Conservation (phyloP, 129 eudicot genomes). For the Saposhnikovia divaricata region DNA sequence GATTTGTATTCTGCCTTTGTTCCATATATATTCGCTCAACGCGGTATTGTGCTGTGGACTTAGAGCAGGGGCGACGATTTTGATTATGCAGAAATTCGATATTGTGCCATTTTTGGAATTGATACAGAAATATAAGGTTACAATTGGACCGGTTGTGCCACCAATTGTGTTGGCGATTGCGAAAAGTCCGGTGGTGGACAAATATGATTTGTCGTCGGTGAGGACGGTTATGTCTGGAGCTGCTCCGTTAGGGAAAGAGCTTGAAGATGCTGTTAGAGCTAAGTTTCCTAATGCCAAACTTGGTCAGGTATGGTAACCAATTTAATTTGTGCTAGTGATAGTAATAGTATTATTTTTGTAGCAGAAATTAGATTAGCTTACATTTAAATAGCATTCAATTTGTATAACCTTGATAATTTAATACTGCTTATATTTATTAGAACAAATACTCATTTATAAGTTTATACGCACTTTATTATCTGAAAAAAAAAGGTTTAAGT, state of each 20-base stretch:
- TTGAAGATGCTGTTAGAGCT: conserved; percentile 69
- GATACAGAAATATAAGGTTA: conserved; percentile 65
- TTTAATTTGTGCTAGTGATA: too few relatives aligned
- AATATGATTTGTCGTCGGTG: conserved; percentile 60
- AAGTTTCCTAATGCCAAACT: conserved; percentile 82
- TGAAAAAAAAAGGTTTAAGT: not conserved
- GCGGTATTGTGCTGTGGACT: conserved; percentile 68
- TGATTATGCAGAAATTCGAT: conserved; percentile 83
- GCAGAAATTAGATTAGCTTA: too few relatives aligned
- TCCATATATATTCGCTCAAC: conserved; percentile 76
- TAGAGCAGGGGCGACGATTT: conserved; percentile 72
- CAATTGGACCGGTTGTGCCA: conserved; percentile 87
- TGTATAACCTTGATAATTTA: not conserved
- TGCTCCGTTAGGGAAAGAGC: conserved; percentile 91
- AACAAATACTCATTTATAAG: too few relatives aligned
- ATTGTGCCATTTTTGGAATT: conserved; percentile 59
- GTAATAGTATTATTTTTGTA: too few relatives aligned
- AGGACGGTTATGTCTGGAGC: conserved; percentile 89
- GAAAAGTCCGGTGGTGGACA: conserved; percentile 54
- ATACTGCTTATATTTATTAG: not conserved
- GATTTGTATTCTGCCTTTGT: conserved; percentile 71
- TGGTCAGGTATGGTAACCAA: conserved; percentile 60
- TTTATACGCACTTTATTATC: too few relatives aligned
- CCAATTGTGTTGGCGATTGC: conserved; percentile 84
- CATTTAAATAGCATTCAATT: not conserved